Percentiles rank a stretch among this genome's conserved stretches.
Conservation (phyloP, 2,329 filamentous ascomycete species). For the Stagonosporopsis cucurbitacearum region DNA sequence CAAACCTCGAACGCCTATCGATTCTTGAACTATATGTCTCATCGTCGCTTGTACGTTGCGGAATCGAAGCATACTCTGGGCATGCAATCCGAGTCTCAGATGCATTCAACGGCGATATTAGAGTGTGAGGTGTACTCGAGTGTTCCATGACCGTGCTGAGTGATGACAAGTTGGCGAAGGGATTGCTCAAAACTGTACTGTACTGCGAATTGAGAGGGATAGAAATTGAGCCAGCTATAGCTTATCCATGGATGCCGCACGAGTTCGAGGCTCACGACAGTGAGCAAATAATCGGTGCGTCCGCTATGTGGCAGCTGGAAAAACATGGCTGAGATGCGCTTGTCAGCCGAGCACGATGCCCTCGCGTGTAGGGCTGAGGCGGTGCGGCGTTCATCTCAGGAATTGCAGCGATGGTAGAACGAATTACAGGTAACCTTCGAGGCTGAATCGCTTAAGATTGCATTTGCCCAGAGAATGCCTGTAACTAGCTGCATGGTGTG, state of each 20-base stretch:
- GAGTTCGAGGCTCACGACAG: background rate
- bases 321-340: constrained; percentile 23
- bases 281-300: constrained; percentile 5
- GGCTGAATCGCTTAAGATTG: constrained; percentile 18
- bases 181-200: constrained; percentile 12
- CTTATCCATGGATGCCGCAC: background rate
- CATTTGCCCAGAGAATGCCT: background rate
- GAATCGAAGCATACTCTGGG: constrained; percentile 26
- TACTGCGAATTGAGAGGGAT: background rate
- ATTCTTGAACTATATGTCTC: constrained; percentile 16
- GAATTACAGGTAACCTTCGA: constrained; percentile 11
- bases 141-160: constrained; percentile 4
- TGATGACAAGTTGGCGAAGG: background rate
- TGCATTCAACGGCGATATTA: constrained; percentile 19
- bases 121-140: background rate
- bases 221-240: constrained; percentile 3
- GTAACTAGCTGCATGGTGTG: background rate
- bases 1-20: constrained; percentile 26
- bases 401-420: constrained; percentile 1
- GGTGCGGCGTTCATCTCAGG: constrained; percentile 12
- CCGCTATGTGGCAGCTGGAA: constrained; percentile 22
- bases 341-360: constrained; percentile 22
- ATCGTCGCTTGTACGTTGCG: constrained; percentile 26
- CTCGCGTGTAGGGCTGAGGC: constrained; percentile 23
- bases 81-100: constrained; percentile 24